These are phyloP conservation scores for Diaporthe aspalathi DNA, from an alignment of 2,329 filamentous ascomycete genomes.

Conservation along the genomic window DNA sequence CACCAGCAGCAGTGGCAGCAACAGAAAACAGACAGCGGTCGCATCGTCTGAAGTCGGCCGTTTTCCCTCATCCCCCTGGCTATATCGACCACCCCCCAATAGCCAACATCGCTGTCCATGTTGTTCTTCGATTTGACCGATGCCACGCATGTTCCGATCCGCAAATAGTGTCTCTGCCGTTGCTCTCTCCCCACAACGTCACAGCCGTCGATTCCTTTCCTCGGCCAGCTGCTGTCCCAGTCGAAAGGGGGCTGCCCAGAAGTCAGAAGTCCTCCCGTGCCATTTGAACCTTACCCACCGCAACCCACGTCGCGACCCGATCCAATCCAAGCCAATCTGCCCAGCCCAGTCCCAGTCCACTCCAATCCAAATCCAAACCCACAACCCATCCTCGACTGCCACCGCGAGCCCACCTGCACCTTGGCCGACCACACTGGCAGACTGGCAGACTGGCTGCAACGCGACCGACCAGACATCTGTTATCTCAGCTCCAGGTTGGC, in stretches of 20 bases:
- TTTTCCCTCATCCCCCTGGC: slow-evolving; percentile 1
- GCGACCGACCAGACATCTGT: slow-evolving; percentile 19
- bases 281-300: slow-evolving; percentile 31
- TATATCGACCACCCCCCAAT: slow-evolving; percentile 1
- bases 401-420: slow-evolving; percentile 25
- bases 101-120: slow-evolving; percentile 34
- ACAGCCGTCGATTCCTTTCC: slow-evolving; percentile 32
- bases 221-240: slow-evolving; percentile 22
- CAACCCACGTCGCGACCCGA: slow-evolving; percentile 31
- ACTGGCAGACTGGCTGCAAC: slow-evolving; percentile 7
- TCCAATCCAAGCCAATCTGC: slow-evolving; percentile 32
- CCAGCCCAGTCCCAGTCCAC: slow-evolving; percentile 15
- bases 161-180: slow-evolving; percentile 32
- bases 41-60: slow-evolving; percentile 18
- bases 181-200: slow-evolving; percentile 38
- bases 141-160: slow-evolving; percentile 33
- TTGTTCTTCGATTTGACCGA: slow-evolving; percentile 27
- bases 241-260: slow-evolving; percentile 33
- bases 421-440: slow-evolving; percentile 25
- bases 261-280: slow-evolving; percentile 25
- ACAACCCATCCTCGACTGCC: slow-evolving; percentile 25
- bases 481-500: slow-evolving; percentile 40
- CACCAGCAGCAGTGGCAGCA: not conserved
- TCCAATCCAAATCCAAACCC: slow-evolving; percentile 25
- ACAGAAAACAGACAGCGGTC: not conserved